Evolutionary conservation across 1,284 basidiomycete genomes (phyloP).

Genomic region (Exobasidium rhododendri): DNA sequence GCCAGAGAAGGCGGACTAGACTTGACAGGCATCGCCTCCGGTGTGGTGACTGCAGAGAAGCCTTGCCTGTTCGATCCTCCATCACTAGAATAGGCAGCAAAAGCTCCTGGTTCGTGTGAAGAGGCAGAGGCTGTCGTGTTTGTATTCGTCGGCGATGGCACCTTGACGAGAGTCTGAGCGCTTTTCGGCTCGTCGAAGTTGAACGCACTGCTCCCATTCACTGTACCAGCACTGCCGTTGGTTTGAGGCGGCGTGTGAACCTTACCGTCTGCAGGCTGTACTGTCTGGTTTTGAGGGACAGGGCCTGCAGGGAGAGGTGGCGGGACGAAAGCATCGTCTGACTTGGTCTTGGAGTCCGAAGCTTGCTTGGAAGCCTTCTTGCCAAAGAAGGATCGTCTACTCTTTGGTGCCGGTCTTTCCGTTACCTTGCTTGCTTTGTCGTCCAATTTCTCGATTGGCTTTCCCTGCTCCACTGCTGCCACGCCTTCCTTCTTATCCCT

Average conservation of each 20-base stretch:
- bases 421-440: neutral
- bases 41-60: neutral
- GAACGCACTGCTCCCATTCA: neutral
- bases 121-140: slow-evolving; percentile 1
- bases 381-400: neutral
- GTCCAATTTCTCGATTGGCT: neutral
- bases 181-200: neutral
- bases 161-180: slow-evolving; percentile 4
- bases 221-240: neutral
- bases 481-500: neutral
- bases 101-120: neutral
- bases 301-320: neutral
- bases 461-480: neutral
- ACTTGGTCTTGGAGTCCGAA: neutral
- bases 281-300: neutral
- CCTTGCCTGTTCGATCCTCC: neutral
- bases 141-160: slow-evolving; percentile 5
- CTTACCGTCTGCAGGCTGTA: neutral
- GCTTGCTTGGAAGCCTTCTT: neutral
- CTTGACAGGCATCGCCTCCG: neutral
- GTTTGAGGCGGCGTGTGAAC: neutral
- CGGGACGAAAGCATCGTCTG: neutral
- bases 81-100: neutral
- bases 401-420: neutral
- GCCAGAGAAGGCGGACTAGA: neutral